phyloP scores from a whole-genome alignment of 139 green algal genomes.

The Chlamydomonas sp. region DNA sequence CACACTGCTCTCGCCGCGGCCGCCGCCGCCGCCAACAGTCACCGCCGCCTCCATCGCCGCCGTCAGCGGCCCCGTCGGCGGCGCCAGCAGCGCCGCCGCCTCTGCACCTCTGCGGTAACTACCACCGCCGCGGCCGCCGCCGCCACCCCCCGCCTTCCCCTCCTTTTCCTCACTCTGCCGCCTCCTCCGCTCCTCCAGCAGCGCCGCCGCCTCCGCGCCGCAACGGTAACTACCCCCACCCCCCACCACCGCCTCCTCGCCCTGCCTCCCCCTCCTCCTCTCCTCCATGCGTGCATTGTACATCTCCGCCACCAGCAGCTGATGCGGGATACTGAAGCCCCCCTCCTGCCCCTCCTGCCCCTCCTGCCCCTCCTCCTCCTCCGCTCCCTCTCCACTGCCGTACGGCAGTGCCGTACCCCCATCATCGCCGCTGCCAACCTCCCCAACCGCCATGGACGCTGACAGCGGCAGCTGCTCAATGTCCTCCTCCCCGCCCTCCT shows the following conservation, averaged over 20 bases:
- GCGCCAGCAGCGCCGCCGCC: background rate
- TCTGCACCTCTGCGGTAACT: background rate
- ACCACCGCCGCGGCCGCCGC: no score
- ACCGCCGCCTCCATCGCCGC: background rate
- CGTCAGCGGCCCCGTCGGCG: background rate
- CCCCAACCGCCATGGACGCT: no score
- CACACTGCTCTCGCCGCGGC: background rate
- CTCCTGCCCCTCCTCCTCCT: background rate
- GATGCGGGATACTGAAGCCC: slow-evolving; percentile 14
- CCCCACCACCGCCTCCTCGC: background rate
- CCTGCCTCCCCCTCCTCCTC: background rate
- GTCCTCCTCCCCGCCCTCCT: no score
- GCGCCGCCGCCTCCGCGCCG: no score
- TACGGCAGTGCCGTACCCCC: no score
- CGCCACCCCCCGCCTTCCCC: no score
- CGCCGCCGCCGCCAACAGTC: background rate
- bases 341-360: no score
- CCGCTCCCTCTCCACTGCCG: background rate
- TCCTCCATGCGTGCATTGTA: background rate
- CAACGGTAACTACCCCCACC: background rate
- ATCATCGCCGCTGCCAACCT: no score
- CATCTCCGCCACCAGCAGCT: slow-evolving; percentile 12
- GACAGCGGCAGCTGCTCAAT: no score
- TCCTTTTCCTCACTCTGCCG: no score
- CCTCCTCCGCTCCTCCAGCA: background rate